These are phyloP conservation scores for Verticillium isaacii DNA, from an alignment of 2,329 filamentous ascomycete species.

Conservation along the genomic window DNA sequence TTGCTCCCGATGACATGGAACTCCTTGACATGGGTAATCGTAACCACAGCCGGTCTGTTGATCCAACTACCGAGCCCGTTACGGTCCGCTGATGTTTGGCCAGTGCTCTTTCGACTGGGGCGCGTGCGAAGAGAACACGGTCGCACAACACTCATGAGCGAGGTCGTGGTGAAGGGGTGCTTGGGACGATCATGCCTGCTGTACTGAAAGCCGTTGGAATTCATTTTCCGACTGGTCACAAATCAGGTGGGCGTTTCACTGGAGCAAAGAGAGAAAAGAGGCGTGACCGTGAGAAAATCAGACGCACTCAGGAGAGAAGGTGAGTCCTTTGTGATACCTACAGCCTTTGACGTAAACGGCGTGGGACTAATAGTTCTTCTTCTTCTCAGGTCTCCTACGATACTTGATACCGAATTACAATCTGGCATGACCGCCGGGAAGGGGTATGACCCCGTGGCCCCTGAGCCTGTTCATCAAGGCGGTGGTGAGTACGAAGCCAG, in stretches of 20 bases:
- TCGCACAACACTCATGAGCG: neutral
- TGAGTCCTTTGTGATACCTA: neutral
- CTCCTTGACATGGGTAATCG: neutral
- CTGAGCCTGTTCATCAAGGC: slow-evolving; percentile 1
- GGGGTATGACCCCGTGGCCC: neutral
- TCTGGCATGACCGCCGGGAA: neutral
- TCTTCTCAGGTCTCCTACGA: neutral
- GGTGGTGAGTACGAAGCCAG: neutral
- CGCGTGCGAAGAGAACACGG: neutral
- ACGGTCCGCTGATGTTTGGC: neutral
- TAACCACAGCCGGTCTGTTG: neutral
- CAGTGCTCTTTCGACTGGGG: neutral
- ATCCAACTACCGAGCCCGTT: neutral
- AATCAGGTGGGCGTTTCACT: neutral
- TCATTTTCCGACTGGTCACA: neutral
- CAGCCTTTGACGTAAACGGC: too few relatives aligned
- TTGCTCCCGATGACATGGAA: neutral
- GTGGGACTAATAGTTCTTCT: neutral
- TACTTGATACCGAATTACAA: neutral
- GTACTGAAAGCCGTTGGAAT: neutral
- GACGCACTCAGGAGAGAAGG: neutral
- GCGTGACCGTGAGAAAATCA: neutral
- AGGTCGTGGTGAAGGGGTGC: neutral
- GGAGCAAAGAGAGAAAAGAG: neutral
- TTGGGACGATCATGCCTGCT: neutral